Evolutionary conservation across 805 yeast species (phyloP), one percentile per base, ranked within the genome.

Genomic region (Cyberlindnera xishuangbannaensis): DNA sequence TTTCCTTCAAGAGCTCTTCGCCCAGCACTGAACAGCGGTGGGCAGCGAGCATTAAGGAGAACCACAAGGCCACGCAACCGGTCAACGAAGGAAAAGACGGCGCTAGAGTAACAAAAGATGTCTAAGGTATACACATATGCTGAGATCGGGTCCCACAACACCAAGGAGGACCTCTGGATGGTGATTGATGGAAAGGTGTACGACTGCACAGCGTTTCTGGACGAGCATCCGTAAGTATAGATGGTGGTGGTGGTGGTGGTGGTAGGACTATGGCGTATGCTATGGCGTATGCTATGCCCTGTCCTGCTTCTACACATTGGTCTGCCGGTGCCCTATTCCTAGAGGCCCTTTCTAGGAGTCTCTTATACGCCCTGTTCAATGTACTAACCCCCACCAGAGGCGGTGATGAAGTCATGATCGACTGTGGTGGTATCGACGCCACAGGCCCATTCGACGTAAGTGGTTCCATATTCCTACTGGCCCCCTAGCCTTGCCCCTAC

Each of bases 161-260:
- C 75, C n/a, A 72, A 78, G 26, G 82, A 79, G 13, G 86, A 83
- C 50, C 65, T 85, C 27, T 90, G 96, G 95, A 76, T 90, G 67
- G 73, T 83, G 40, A 71, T 85, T 42, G 78, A 85, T 45, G 86
- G 83, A 39, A 79, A 81, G 48, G 95, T 90, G 14, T 90, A 88
- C 56, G 46, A 42, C 41, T 39, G 42, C 17, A 81, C 95, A 4
- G 53, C 54, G 25, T 67, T 65, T 45, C 48, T 66, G 48, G 72
- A 66, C 37, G 71, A 67, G 50, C 81, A 75, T 57, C 81, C 82
- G 68, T 71, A 65, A 47, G 67, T 69, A 27, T 52, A 7, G 13
- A 9, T 24, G 26, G 26, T 12, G 9, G 15, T 11, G 8, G 22
- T 19, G n/a, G n/a, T n/a, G n/a, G n/a, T n/a, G n/a, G n/a, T n/a